phyloP scores from a whole-genome alignment of 768 basidiomycete species.

The Strobilomyces echinocephalus region DNA sequence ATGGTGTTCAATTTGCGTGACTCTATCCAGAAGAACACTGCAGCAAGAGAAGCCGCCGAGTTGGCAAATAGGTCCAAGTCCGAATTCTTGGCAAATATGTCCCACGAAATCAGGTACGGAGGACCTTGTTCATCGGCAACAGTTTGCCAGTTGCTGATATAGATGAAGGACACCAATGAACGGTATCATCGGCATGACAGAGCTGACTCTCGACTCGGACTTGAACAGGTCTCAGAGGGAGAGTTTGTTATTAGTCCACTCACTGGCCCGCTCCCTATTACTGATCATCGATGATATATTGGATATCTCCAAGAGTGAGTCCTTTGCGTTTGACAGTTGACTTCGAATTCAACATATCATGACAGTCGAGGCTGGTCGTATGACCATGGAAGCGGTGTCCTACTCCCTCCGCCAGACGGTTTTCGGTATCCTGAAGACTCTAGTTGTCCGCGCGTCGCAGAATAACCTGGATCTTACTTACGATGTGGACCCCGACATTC shows the following conservation, averaged over 20 bases:
- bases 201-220: constrained; percentile 94
- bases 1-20: constrained; percentile 98
- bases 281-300: constrained; percentile 99
- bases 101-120: constrained; percentile 88
- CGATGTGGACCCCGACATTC: constrained; percentile 92
- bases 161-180: constrained; percentile 93
- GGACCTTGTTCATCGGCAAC: not conserved
- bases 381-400: constrained; percentile 99
- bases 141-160: constrained; percentile 8
- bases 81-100: constrained; percentile 99
- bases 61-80: constrained; percentile 95
- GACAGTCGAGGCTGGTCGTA: constrained; percentile 94
- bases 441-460: constrained; percentile 95
- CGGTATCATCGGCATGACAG: constrained; percentile 99
- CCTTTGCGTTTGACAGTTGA: not conserved
- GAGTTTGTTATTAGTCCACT: constrained; percentile 92
- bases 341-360: constrained; percentile 9
- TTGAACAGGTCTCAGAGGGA: constrained; percentile 92
- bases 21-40: constrained; percentile 97
- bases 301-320: constrained; percentile 98
- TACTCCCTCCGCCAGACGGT: constrained; percentile 97
- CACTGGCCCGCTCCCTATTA: constrained; percentile 84
- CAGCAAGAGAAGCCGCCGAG: constrained; percentile 95
- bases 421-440: constrained; percentile 95
- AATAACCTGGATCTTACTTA: constrained; percentile 95